These are phyloP conservation scores for Pleurotus tuoliensis DNA, from an alignment of 768 basidiomycete genomes.

Conservation along the genomic window DNA sequence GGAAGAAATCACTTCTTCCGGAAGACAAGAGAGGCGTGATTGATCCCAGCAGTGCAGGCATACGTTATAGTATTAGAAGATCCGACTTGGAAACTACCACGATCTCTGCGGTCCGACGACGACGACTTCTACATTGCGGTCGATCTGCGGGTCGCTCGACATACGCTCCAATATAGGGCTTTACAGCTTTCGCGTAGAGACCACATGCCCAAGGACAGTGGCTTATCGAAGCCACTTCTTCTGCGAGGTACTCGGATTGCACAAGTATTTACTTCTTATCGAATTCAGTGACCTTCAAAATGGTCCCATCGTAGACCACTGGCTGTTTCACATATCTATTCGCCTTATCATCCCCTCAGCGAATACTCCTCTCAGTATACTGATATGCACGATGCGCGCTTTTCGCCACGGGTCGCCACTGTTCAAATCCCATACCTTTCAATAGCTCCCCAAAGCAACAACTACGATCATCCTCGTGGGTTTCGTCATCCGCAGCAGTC, in stretches of 20 bases:
- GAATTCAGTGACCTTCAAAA: too few species aligned
- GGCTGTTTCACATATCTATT: neutral
- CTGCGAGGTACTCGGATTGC: too few species aligned
- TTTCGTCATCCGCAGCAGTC: constrained; percentile 7
- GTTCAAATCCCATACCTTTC: neutral
- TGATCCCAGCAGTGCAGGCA: neutral
- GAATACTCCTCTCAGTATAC: neutral
- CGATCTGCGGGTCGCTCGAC: too few species aligned
- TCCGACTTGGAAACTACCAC: neutral
- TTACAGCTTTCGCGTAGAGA: too few species aligned
- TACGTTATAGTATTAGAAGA: neutral
- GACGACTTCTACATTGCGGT: neutral
- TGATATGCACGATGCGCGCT: neutral
- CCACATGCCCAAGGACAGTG: too few species aligned
- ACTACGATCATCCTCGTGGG: neutral
- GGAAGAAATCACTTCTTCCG: neutral
- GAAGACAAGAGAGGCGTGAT: neutral
- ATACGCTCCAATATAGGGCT: too few species aligned
- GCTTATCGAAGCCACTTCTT: too few species aligned
- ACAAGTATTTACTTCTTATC: too few species aligned
- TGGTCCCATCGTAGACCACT: too few species aligned
- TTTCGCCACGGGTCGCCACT: constrained; percentile 4
- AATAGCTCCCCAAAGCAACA: neutral
- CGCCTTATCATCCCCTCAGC: neutral
- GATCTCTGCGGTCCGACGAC: constrained; percentile 4